Evolutionary conservation across 2,329 filamentous ascomycete species (phyloP).

Genomic region (Xylariales sp.): DNA sequence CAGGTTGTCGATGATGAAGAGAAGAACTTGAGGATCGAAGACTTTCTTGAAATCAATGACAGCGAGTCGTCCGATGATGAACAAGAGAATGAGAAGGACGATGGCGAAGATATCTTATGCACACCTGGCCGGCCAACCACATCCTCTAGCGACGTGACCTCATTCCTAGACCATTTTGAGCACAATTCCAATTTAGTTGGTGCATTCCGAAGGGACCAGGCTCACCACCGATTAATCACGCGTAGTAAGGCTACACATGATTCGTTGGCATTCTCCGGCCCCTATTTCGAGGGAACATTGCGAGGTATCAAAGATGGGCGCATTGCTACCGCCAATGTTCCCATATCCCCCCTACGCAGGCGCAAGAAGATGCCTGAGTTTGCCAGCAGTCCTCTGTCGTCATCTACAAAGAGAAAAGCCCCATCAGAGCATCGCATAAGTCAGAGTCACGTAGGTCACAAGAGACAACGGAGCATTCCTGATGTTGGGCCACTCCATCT

Average conservation of each 20-base stretch:
- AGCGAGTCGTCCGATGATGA: slow-evolving; percentile 71
- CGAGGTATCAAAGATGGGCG: slow-evolving; percentile 74
- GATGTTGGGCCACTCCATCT: slow-evolving; percentile 64
- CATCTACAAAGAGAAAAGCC: slow-evolving; percentile 67
- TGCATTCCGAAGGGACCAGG: slow-evolving; percentile 79
- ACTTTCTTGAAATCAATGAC: slow-evolving; percentile 76
- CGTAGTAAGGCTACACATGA: slow-evolving; percentile 71
- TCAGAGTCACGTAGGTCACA: slow-evolving; percentile 64
- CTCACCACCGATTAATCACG: slow-evolving; percentile 69
- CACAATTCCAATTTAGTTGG: slow-evolving; percentile 76
- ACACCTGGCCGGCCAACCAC: slow-evolving; percentile 65
- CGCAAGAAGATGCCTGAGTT: slow-evolving; percentile 62
- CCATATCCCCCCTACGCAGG: slow-evolving; percentile 75
- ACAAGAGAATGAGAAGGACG: slow-evolving; percentile 58
- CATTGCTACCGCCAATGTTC: slow-evolving; percentile 72
- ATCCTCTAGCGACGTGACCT: slow-evolving; percentile 61
- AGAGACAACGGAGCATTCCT: slow-evolving; percentile 69
- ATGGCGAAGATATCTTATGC: slow-evolving; percentile 58
- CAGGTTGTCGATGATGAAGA: slow-evolving; percentile 74
- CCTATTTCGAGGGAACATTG: slow-evolving; percentile 70
- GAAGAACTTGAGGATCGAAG: slow-evolving; percentile 72
- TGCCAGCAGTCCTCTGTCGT: slow-evolving; percentile 61
- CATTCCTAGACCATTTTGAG: slow-evolving; percentile 74
- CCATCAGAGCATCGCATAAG: slow-evolving; percentile 55
- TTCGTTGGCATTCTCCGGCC: slow-evolving; percentile 70